phyloP scores from a whole-genome alignment of 2,329 filamentous ascomycete species.

The Ascocoryne sarcoides region DNA sequence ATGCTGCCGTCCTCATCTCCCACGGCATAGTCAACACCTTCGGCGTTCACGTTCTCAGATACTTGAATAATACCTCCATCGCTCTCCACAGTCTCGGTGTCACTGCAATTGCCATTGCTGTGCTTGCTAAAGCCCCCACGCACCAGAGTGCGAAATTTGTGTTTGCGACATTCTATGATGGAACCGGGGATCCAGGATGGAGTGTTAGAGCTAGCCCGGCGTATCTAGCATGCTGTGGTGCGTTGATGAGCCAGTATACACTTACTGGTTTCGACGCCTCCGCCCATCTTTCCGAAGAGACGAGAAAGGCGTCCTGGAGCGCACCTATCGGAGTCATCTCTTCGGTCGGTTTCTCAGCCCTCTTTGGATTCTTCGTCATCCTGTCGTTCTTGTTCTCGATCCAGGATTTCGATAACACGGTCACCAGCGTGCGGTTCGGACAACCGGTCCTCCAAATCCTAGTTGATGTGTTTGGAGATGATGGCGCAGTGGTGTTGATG shows the following conservation, averaged over 20 bases:
- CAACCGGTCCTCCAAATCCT: slow-evolving; percentile 52
- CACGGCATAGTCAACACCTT: slow-evolving; percentile 50
- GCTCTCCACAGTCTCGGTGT: slow-evolving; percentile 45
- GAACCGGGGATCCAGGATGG: slow-evolving; percentile 45
- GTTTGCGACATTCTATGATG: slow-evolving; percentile 45
- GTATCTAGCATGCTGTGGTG: slow-evolving; percentile 45
- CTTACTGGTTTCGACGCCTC: slow-evolving; percentile 46
- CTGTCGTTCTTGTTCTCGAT: slow-evolving; percentile 49
- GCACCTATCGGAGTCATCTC: slow-evolving; percentile 50
- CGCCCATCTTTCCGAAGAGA: slow-evolving; percentile 50
- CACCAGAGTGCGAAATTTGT: slow-evolving; percentile 47
- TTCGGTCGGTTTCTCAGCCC: slow-evolving; percentile 44
- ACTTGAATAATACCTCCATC: slow-evolving; percentile 49
- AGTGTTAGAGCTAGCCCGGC: slow-evolving; percentile 39
- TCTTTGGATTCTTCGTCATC: slow-evolving; percentile 53
- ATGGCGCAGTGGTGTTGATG: slow-evolving; percentile 47
- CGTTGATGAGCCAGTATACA: slow-evolving; percentile 46
- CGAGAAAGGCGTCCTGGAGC: slow-evolving; percentile 45
- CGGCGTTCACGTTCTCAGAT: slow-evolving; percentile 44
- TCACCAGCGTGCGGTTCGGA: slow-evolving; percentile 34
- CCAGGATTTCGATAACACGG: slow-evolving; percentile 43
- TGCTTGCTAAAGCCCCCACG: slow-evolving; percentile 47
- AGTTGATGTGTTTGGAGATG: slow-evolving; percentile 45
- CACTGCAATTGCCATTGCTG: slow-evolving; percentile 42
- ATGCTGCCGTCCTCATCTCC: slow-evolving; percentile 45